phyloP scores from a whole-genome alignment of 1,139 yeast species.

The Meyerozyma elateridarum region DNA sequence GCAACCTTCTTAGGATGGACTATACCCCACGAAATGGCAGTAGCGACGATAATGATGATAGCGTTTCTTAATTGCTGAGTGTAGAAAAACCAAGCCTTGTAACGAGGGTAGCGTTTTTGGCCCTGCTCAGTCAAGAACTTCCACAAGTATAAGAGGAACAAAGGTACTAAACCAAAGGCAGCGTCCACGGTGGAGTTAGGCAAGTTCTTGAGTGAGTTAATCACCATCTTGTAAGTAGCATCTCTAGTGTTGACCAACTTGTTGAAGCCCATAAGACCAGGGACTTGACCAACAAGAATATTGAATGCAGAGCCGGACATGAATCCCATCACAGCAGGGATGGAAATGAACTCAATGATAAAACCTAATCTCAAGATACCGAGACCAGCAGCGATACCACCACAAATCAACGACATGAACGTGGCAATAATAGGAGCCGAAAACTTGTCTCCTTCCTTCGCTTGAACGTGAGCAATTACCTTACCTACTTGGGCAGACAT shows the following conservation, averaged over 20 bases:
- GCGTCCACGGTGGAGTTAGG: conserved; percentile 70
- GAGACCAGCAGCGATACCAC: conserved; percentile 75
- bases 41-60: conserved; percentile 71
- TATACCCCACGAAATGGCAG: conserved; percentile 65
- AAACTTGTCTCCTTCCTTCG: conserved; percentile 35
- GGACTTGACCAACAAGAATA: conserved; percentile 81
- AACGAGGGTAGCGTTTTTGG: conserved; percentile 62
- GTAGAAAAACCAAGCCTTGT: conserved; percentile 59
- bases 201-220: conserved; percentile 68
- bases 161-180: conserved; percentile 78
- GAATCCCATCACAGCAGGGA: conserved; percentile 92
- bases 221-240: conserved; percentile 64
- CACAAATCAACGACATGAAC: conserved; percentile 73
- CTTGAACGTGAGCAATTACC: conserved; percentile 62
- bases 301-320: conserved; percentile 92
- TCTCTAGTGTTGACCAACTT: conserved; percentile 65
- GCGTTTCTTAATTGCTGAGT: conserved; percentile 76
- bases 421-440: conserved; percentile 73
- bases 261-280: conserved; percentile 76
- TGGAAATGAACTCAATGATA: conserved; percentile 80
- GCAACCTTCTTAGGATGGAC: conserved; percentile 32
- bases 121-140: conserved; percentile 53
- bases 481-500: conserved; percentile 86
- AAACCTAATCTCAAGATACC: conserved; percentile 85
- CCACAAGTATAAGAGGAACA: conserved; percentile 66